Conservation (phyloP, 495 filamentous ascomycete species). For the Daldinia concentrica region DNA sequence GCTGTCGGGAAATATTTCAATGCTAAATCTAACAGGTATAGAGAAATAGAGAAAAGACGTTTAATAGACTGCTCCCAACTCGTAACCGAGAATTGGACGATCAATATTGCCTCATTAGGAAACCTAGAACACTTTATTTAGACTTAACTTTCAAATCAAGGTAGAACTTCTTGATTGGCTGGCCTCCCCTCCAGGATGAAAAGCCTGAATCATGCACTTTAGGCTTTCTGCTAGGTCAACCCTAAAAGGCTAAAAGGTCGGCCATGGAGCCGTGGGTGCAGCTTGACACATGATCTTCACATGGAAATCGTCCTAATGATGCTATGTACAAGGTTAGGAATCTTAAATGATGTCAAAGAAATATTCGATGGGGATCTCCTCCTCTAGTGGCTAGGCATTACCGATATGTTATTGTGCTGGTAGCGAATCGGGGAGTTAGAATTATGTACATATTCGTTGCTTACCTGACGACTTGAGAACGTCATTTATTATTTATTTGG, state of each 20-base stretch:
- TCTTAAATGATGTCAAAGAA: not conserved
- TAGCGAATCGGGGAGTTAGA: not conserved
- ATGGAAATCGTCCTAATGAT: not conserved
- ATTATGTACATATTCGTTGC: not conserved
- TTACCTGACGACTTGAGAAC: not conserved
- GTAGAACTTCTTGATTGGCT: conserved; percentile 11
- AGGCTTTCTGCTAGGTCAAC: too few relatives aligned
- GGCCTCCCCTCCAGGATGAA: conserved; percentile 3
- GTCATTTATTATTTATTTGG: not conserved
- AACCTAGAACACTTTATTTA: not conserved
- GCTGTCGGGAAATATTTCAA: not conserved
- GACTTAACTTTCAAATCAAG: not conserved
- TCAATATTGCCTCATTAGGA: not conserved
- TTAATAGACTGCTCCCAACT: not conserved
- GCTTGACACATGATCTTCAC: not conserved
- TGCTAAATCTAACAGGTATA: not conserved
- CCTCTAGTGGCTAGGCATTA: not conserved
- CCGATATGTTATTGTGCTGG: not conserved
- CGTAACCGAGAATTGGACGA: not conserved
- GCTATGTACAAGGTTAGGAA: not conserved
- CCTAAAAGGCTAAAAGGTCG: too few relatives aligned
- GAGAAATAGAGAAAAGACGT: not conserved
- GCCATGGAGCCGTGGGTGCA: too few relatives aligned
- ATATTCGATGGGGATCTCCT: not conserved
- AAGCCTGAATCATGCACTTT: not conserved